Evolutionary conservation across 108 stramenopile species (phyloP).

Genomic region (Seminavis robusta): DNA sequence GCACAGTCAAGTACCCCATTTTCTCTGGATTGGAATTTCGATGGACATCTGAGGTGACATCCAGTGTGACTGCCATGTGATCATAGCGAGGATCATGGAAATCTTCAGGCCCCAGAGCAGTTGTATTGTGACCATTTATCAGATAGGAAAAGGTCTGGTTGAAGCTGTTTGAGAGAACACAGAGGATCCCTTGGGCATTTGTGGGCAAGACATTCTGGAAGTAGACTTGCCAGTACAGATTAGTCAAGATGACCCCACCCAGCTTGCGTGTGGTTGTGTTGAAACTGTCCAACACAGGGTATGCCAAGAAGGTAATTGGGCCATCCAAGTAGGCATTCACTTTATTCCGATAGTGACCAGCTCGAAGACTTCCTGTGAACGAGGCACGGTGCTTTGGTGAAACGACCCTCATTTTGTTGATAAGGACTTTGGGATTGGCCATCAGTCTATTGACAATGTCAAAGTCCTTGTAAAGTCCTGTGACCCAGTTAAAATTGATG

Average conservation of each 20-base stretch:
- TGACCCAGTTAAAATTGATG: too few relatives aligned
- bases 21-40: neutral
- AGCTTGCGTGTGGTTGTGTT: neutral
- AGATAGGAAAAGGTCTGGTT: slow-evolving; percentile 32
- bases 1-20: neutral
- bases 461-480: too few relatives aligned
- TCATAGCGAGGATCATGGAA: slow-evolving; percentile 30
- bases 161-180: slow-evolving; percentile 34
- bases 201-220: slow-evolving; percentile 29
- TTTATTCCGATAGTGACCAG: neutral
- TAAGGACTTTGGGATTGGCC: too few relatives aligned
- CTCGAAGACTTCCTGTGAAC: too few relatives aligned
- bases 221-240: slow-evolving; percentile 37
- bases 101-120: slow-evolving; percentile 38
- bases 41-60: neutral
- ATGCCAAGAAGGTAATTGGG: slow-evolving; percentile 17
- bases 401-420: too few relatives aligned
- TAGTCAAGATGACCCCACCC: slow-evolving; percentile 11
- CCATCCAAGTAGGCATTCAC: neutral
- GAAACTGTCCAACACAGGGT: slow-evolving; percentile 16
- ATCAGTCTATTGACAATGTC: too few relatives aligned
- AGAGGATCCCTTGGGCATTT: slow-evolving; percentile 41
- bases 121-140: slow-evolving; percentile 25
- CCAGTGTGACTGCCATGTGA: neutral
- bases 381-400: too few relatives aligned